Evolutionary conservation across 805 yeast genomes (phyloP).

Genomic region (Wickerhamomyces hampshirensis): DNA sequence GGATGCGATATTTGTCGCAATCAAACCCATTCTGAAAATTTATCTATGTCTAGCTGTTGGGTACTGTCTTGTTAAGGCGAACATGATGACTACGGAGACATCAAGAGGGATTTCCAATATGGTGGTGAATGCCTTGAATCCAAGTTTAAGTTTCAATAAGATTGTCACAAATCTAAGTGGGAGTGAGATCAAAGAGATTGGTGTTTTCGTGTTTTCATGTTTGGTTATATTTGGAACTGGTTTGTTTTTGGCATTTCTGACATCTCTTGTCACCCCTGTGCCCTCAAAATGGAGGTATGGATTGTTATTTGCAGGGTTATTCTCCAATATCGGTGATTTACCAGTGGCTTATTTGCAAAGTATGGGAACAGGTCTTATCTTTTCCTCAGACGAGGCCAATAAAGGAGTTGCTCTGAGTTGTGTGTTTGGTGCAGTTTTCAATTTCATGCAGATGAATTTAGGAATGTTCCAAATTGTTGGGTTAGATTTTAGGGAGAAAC

Average conservation of each 20-base stretch:
- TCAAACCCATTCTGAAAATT: conserved; percentile 24
- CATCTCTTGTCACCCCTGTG: conserved; percentile 35
- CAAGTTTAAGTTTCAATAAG: conserved; percentile 49
- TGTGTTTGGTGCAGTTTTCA: conserved; percentile 45
- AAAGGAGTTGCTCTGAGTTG: conserved; percentile 49
- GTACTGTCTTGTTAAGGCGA: conserved; percentile 13
- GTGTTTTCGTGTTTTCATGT: conserved; percentile 31
- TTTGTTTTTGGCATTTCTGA: conserved; percentile 24
- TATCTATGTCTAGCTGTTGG: conserved; percentile 21
- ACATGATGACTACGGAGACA: conserved; percentile 45
- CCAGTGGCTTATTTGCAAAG: conserved; percentile 53
- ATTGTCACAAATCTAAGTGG: conserved; percentile 47
- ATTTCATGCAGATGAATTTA: conserved; percentile 64
- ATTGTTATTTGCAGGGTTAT: conserved; percentile 41
- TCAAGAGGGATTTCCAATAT: conserved; percentile 47
- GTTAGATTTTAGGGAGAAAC: conserved; percentile 50
- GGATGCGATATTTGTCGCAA: conserved; percentile 19
- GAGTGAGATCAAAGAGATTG: conserved; percentile 48
- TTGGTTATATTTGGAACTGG: conserved; percentile 39
- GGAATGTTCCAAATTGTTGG: conserved; percentile 71
- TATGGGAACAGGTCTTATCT: conserved; percentile 35
- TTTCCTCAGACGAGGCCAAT: conserved; percentile 34
- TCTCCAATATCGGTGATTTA: conserved; percentile 47
- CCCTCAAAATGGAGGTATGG: conserved; percentile 49
- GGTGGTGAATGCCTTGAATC: conserved; percentile 48